Evolutionary conservation across 75 land plant genomes (phyloP).

Genomic region (Chamaecyparis obtusa): DNA sequence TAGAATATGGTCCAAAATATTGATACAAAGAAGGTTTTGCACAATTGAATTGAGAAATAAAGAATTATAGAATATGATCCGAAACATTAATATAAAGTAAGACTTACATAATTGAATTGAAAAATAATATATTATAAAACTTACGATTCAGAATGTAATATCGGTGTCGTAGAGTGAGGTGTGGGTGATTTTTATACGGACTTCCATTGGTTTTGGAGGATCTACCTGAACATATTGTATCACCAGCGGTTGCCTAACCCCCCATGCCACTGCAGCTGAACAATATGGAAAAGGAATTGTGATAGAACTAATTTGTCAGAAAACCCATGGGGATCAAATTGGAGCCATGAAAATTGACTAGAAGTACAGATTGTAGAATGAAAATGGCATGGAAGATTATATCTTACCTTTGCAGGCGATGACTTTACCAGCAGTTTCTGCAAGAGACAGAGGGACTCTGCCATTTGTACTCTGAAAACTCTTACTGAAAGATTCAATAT

Average conservation of each 20-base stretch:
- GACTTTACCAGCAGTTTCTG: conserved; percentile 14
- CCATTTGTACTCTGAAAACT: not conserved
- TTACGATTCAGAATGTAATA: conserved; percentile 46
- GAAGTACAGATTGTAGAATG: not conserved
- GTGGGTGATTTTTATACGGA: conserved; percentile 64
- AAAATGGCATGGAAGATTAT: not conserved
- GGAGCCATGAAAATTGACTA: too few relatives aligned
- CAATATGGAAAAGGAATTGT: not conserved
- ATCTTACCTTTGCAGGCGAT: conserved; percentile 42
- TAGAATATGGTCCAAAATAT: too few relatives aligned
- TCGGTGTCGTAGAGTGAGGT: conserved; percentile 80
- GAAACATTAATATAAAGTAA: too few relatives aligned
- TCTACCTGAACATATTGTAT: conserved; percentile 59
- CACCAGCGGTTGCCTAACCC: conserved; percentile 48
- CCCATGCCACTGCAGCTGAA: conserved; percentile 69
- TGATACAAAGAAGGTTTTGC: too few relatives aligned
- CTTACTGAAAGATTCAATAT: not conserved
- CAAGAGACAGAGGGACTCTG: not conserved
- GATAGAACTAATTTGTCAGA: too few relatives aligned
- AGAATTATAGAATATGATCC: too few relatives aligned
- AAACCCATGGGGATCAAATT: too few relatives aligned
- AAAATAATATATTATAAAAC: too few relatives aligned
- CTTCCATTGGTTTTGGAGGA: conserved; percentile 76
- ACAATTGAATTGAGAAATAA: too few relatives aligned
- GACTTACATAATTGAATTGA: too few relatives aligned